A percentile compares a stretch with the other conserved stretches of the same genome.
These are phyloP conservation scores for Cytospora chrysosperma DNA, from an alignment of 2,329 filamentous ascomycete species.

Conservation along the genomic window DNA sequence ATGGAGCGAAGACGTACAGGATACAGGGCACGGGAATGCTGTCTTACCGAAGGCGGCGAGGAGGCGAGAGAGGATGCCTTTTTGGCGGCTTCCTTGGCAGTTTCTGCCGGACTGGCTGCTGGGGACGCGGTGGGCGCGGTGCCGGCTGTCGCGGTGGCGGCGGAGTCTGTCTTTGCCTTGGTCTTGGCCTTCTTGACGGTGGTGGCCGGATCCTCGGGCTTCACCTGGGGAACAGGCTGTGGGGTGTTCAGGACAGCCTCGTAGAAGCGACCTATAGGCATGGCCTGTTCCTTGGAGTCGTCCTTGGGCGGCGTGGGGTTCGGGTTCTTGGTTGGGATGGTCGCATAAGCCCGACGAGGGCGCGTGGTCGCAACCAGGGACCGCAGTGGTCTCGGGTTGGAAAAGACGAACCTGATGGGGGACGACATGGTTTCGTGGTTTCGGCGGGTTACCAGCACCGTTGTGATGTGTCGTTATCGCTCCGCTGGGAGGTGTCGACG, in stretches of 20 bases:
- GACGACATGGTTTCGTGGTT: slow-evolving; percentile 19
- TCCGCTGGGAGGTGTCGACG: neutral
- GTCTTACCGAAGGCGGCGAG: slow-evolving; percentile 16
- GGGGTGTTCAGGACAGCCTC: slow-evolving; percentile 53
- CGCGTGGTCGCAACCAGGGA: slow-evolving; percentile 14
- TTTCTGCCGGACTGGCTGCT: slow-evolving; percentile 23
- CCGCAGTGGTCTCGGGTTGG: slow-evolving; percentile 33
- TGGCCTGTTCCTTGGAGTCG: slow-evolving; percentile 39
- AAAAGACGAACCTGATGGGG: slow-evolving; percentile 28
- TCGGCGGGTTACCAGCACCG: neutral
- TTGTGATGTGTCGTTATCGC: neutral
- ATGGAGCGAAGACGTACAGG: too few species aligned
- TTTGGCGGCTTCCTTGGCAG: slow-evolving; percentile 22
- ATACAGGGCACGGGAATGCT: neutral
- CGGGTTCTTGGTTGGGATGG: slow-evolving; percentile 31
- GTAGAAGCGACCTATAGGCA: slow-evolving; percentile 59
- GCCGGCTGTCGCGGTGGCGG: slow-evolving; percentile 19
- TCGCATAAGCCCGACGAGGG: slow-evolving; percentile 31
- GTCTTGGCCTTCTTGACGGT: slow-evolving; percentile 34
- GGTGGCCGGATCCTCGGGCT: slow-evolving; percentile 45
- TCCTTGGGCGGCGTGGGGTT: slow-evolving; percentile 31
- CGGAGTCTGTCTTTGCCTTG: slow-evolving; percentile 24
- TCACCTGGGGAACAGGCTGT: slow-evolving; percentile 40
- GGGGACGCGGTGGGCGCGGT: slow-evolving; percentile 18
- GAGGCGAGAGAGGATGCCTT: slow-evolving; percentile 12